Evolutionary conservation across 1,139 yeast species (phyloP), one percentile per base, ranked within the genome.

Genomic region (Saccharomycopsis phalli): DNA sequence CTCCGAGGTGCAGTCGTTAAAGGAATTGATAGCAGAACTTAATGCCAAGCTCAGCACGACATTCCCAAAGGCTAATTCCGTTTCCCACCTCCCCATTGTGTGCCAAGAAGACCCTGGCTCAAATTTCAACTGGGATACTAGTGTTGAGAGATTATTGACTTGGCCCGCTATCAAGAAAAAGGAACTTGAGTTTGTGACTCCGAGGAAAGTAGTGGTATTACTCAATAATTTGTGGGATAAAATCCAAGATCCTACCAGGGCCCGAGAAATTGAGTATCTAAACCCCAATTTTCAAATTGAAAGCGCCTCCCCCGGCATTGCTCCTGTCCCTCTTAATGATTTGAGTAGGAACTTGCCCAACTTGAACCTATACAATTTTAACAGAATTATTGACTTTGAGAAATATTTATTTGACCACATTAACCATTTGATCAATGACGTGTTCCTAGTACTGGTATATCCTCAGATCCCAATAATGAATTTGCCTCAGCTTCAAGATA

Each of bases 391-490:
- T 8, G 33, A 8, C 6, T 30, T 8, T 16, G 33, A 30, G 13
- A 16, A 8, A 7, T 30, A 8, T 30, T 30, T 30, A 4, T 30
- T 30, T 16, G 20, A 5, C 20, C 10, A 13, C 27, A 20, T 32
- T 7, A 14, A 32, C 10, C 22, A 27, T 32, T 14, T 32, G n/a
- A 32, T 32, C 13, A 16, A 21, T 20, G 13, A 11, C 22, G 17
- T 32, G 4, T 32, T 34, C 19, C 11, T 35, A 10, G n/a, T 6
- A 5, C 14, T 8, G 11, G 16, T 35, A 6, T 35, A 35, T 13
- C 38, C 38, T 4, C 38, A 35, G 8, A 18, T 26, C 10, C 38
- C 38, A 11, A 27, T 35, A 27, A n/a, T 35, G 18, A 23, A 26
- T 14, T 27, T 26, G 22, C 28, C 33, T 20, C 10, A 5, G 18